Percentiles rank a stretch among this genome's conserved stretches.
These are phyloP conservation scores for Nicotiana attenuata DNA, from an alignment of 257 asterid genomes.

Conservation along the genomic window DNA sequence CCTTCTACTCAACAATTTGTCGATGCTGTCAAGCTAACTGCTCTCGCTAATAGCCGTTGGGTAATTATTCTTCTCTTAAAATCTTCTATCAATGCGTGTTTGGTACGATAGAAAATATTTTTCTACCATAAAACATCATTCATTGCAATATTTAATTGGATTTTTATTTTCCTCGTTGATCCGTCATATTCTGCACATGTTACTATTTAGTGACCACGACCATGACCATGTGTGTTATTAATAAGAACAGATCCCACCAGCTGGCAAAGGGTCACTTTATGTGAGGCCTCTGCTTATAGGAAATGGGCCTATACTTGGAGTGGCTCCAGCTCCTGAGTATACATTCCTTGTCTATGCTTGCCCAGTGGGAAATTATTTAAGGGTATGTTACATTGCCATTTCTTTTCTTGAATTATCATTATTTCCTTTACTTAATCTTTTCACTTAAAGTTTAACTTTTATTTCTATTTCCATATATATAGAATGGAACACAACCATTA, in stretches of 20 bases:
- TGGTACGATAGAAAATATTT: not conserved
- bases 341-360: constrained; percentile 78
- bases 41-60: constrained; percentile 75
- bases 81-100: not conserved
- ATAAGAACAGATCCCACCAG: constrained; percentile 73
- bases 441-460: not conserved
- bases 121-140: not conserved
- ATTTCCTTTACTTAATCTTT: not conserved
- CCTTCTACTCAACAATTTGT: constrained; percentile 62
- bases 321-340: constrained; percentile 73
- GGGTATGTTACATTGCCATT: constrained; percentile 29
- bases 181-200: not conserved
- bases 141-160: not conserved
- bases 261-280: constrained; percentile 81
- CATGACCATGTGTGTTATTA: not conserved
- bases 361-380: constrained; percentile 82
- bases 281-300: constrained; percentile 82
- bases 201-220: not conserved
- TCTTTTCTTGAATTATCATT: not conserved
- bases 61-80: constrained; percentile 22
- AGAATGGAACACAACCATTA: constrained; percentile 56
- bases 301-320: constrained; percentile 71
- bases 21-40: constrained; percentile 62
- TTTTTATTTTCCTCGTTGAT: not conserved
- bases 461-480: not conserved